Conservation (phyloP, 371 early-diverging fungal species). For the Choanephora cucurbitarum region DNA sequence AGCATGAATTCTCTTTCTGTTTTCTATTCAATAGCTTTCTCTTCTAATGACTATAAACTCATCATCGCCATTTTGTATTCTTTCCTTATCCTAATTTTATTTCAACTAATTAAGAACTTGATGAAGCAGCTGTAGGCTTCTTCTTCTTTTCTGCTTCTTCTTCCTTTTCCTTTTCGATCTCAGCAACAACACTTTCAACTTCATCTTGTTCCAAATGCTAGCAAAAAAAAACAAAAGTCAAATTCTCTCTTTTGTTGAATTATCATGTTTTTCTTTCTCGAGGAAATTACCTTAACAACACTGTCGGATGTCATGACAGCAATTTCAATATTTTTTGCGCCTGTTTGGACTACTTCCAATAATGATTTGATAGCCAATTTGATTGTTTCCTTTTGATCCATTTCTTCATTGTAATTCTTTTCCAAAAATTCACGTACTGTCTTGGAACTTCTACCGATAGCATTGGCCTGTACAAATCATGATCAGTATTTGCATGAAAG, state of each 20-base stretch:
- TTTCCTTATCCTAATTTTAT: too few relatives aligned
- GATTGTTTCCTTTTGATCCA: slow-evolving; percentile 78
- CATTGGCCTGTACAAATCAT: too few relatives aligned
- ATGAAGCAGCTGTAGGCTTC: slow-evolving; percentile 47
- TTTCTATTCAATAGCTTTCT: too few relatives aligned
- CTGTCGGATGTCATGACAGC: slow-evolving; percentile 84
- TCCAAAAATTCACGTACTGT: slow-evolving; percentile 97
- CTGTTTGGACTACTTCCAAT: slow-evolving; percentile 98
- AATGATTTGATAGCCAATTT: slow-evolving; percentile 92
- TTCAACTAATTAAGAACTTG: slow-evolving; percentile 31
- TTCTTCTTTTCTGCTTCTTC: slow-evolving; percentile 85
- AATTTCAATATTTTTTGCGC: slow-evolving; percentile 98
- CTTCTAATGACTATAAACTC: too few relatives aligned
- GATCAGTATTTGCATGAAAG: neutral
- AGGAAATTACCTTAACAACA: slow-evolving; percentile 57
- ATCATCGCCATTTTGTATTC: too few relatives aligned
- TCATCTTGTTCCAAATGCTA: slow-evolving; percentile 79
- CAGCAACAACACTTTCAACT: slow-evolving; percentile 81
- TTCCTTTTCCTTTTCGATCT: slow-evolving; percentile 93
- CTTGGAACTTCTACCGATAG: slow-evolving; percentile 96
- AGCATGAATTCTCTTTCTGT: too few relatives aligned
- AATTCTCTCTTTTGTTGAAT: too few relatives aligned
- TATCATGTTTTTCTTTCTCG: slow-evolving; percentile 3
- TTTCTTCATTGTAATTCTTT: slow-evolving; percentile 91
- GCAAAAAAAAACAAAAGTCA: neutral